Evolutionary conservation across 106 monocot genomes (phyloP).

Genomic region (Gastrodia elata): DNA sequence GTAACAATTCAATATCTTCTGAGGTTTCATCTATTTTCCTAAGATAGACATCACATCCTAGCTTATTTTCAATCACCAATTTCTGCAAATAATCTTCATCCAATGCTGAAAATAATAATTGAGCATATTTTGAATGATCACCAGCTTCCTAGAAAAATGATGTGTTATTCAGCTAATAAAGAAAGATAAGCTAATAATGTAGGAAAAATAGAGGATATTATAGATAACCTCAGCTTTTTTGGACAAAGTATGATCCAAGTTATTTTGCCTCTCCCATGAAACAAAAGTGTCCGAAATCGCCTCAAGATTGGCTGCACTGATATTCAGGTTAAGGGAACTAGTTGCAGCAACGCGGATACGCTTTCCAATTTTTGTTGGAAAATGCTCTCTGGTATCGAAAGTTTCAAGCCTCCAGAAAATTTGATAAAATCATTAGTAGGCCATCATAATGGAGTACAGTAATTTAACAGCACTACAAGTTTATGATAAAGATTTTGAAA

Average conservation of each 20-base stretch:
- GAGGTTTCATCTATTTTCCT: conserved; percentile 42
- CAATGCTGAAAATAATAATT: conserved; percentile 53
- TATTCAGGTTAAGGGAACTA: conserved; percentile 56
- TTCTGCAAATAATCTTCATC: conserved; percentile 87
- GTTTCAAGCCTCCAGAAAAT: conserved; percentile 67
- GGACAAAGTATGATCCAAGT: conserved; percentile 34
- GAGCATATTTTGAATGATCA: conserved; percentile 21
- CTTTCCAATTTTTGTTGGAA: conserved; percentile 60
- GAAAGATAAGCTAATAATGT: neutral
- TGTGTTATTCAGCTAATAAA: conserved; percentile 8
- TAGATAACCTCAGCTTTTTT: conserved; percentile 45
- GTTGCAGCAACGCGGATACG: conserved; percentile 77
- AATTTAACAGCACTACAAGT: neutral
- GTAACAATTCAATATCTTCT: conserved; percentile 47
- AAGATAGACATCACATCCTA: conserved; percentile 79
- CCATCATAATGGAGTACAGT: neutral
- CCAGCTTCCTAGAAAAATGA: conserved; percentile 41
- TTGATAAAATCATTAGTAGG: conserved; percentile 1
- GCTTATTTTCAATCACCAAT: conserved; percentile 73
- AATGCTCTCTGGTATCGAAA: conserved; percentile 42
- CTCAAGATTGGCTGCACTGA: conserved; percentile 83
- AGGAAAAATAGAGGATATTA: neutral
- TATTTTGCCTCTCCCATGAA: conserved; percentile 66
- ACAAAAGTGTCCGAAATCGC: conserved; percentile 45
- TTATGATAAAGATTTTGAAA: neutral